Base-by-base conservation (phyloP, 2,329 filamentous ascomycete species). In the Aspergillus brasiliensis region DNA sequence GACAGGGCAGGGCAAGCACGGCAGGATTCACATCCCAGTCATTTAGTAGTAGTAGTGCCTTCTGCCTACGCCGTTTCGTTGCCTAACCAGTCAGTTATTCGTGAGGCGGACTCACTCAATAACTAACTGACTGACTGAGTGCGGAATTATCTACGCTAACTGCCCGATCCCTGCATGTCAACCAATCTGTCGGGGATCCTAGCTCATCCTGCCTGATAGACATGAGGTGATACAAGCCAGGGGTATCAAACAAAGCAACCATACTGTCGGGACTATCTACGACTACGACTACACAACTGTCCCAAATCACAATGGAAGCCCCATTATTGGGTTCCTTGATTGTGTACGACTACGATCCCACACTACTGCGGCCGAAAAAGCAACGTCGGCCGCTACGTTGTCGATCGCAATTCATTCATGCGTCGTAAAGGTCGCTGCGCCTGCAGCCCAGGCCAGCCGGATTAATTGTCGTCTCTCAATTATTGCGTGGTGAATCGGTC, bases 341-440 rank as follows among this genome's bases (percentile, higher is more conserved):
- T 10, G 19, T 21, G 40, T 44, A 21, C 19, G 13, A 40, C 23
- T 27, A 54, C 23, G 44, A 31, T 51, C 21, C 44, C 28, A 57
- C 13, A 40, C 54, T 57, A 57, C 48, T 28, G 54, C 28, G 31
- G 8, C 37, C 21, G 51, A 56, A 56, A 56, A 56, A 56, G 44
- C 54, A 57, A 57, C 13, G 8, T 13, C 25, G 46, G 13, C 25
- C 38, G 28, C n/a, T 56, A 31, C 40, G 15, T 19, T 40, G 44
- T 23, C 28, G 54, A 57, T 49, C 54, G 13, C 38, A 57, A 57
- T 57, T 19, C 17, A 7, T 21, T 21, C 40, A 23, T 23, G 40
- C 19, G 21, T 21, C 6, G 19, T 13, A 21, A 44, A 17, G 40
- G 8, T 5, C 7, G 28, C 27, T 19, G n/a, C 17, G 21, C 15